A percentile compares a stretch with the other conserved stretches of the same genome.
Evolutionary conservation across 768 basidiomycete species (phyloP).

Genomic region (Saitozyma podzolica): DNA sequence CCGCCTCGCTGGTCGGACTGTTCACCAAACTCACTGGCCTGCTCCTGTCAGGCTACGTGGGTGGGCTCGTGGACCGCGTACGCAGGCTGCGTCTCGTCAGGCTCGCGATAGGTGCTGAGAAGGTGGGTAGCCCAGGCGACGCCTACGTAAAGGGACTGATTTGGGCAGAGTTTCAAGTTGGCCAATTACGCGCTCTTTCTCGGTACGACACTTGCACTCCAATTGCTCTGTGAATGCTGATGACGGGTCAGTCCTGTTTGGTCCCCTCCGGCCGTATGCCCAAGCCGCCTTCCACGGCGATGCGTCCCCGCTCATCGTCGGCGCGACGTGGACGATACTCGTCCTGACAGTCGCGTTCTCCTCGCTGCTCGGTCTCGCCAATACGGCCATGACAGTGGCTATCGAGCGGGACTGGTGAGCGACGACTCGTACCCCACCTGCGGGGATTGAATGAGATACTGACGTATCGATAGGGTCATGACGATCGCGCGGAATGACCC

Average conservation of each 20-base stretch:
- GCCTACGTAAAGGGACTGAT: neutral
- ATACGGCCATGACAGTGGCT: slow-evolving; percentile 41
- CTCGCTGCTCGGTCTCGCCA: slow-evolving; percentile 32
- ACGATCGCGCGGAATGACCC: slow-evolving; percentile 35
- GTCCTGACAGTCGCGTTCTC: slow-evolving; percentile 29
- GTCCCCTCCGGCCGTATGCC: slow-evolving; percentile 19
- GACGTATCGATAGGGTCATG: slow-evolving; percentile 34
- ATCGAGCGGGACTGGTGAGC: slow-evolving; percentile 51
- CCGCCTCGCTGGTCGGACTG: slow-evolving; percentile 47
- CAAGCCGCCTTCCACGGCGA: slow-evolving; percentile 26
- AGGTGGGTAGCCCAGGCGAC: slow-evolving; percentile 23
- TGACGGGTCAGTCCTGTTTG: slow-evolving; percentile 25
- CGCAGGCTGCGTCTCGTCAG: slow-evolving; percentile 36
- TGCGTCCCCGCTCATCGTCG: neutral
- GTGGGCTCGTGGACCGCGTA: slow-evolving; percentile 39
- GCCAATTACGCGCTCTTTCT: slow-evolving; percentile 30
- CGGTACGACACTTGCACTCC: slow-evolving; percentile 7
- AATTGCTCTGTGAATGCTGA: neutral
- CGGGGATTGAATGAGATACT: neutral
- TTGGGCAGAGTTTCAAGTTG: slow-evolving; percentile 17
- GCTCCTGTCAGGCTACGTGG: slow-evolving; percentile 40
- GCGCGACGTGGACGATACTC: slow-evolving; percentile 22
- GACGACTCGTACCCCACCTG: neutral
- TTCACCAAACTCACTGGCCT: slow-evolving; percentile 36
- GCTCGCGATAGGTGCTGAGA: slow-evolving; percentile 36